Evolutionary conservation across 257 asterid species (phyloP).

Genomic region (Solanum chilense): DNA sequence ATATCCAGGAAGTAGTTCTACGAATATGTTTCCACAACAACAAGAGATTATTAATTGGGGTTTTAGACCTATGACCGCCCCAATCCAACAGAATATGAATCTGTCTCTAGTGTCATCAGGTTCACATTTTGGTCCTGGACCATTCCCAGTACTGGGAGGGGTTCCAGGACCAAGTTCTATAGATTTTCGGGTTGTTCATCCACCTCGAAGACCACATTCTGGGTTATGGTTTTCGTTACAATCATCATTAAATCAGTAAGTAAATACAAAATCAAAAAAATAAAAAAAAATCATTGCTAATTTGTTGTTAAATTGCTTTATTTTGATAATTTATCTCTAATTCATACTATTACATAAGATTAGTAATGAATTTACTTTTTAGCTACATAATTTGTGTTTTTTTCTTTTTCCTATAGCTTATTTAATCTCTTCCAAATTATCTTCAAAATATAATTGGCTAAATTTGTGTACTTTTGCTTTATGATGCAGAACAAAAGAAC

Average conservation of each 20-base stretch:
- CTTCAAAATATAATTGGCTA: not conserved
- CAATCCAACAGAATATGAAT: conserved; percentile 33
- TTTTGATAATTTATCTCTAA: not conserved
- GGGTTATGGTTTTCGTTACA: conserved; percentile 86
- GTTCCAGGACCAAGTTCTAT: conserved; percentile 8
- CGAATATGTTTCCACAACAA: not conserved
- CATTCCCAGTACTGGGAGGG: conserved; percentile 33
- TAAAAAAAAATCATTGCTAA: not conserved
- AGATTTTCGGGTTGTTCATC: conserved; percentile 65
- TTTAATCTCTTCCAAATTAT: too few species aligned
- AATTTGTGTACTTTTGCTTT: not conserved
- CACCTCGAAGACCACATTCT: conserved; percentile 76
- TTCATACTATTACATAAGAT: not conserved
- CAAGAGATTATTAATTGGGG: conserved; percentile 5
- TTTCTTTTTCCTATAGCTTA: too few species aligned
- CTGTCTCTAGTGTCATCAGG: conserved; percentile 16
- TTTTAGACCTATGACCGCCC: conserved; percentile 6
- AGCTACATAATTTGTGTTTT: too few species aligned
- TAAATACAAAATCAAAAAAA: not conserved
- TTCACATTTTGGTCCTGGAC: conserved; percentile 29
- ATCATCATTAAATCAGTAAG: conserved; percentile 76
- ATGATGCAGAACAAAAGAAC: conserved; percentile 57
- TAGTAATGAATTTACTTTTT: not conserved
- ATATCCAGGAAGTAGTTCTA: not conserved
- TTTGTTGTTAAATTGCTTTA: not conserved